phyloP scores from a whole-genome alignment of 768 basidiomycete species.

The Atractiella rhizophila region DNA sequence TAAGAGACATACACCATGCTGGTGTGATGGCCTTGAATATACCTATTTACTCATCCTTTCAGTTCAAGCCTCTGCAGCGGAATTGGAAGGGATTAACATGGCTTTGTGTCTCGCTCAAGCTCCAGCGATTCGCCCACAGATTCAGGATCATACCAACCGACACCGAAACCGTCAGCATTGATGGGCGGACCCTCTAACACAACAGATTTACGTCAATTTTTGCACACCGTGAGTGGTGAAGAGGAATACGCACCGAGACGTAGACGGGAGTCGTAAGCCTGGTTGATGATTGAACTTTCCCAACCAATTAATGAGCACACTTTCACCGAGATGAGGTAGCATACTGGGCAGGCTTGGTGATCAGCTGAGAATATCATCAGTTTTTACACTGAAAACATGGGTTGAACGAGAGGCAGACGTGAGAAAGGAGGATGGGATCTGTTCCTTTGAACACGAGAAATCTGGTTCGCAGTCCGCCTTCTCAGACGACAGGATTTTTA shows the following conservation, averaged over 20 bases:
- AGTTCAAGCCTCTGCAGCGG: constrained; percentile 1
- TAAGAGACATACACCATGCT: constrained; percentile 30
- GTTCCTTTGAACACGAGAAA: constrained; percentile 7
- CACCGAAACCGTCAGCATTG: constrained; percentile 63
- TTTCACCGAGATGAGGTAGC: constrained; percentile 64
- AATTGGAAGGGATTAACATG: too few relatives aligned
- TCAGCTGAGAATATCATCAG: constrained; percentile 27
- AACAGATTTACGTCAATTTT: constrained; percentile 18
- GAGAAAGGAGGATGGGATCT: constrained; percentile 5
- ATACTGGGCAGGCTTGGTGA: constrained; percentile 83
- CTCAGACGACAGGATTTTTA: too few relatives aligned
- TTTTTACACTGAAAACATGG: too few relatives aligned
- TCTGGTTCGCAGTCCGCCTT: too few relatives aligned
- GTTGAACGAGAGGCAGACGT: neutral
- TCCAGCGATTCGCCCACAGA: constrained; percentile 38
- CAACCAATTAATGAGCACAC: neutral
- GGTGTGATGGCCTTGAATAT: constrained; percentile 90
- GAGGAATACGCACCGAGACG: constrained; percentile 28
- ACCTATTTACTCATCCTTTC: constrained; percentile 20
- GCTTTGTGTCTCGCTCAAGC: neutral
- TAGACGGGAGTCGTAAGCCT: constrained; percentile 80
- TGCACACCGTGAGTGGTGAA: too few relatives aligned
- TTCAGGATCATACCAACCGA: constrained; percentile 85
- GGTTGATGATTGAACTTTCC: constrained; percentile 93
- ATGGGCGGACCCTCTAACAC: neutral